Evolutionary conservation across 1,284 basidiomycete species (phyloP).

Genomic region (Boletus semigastroideus): DNA sequence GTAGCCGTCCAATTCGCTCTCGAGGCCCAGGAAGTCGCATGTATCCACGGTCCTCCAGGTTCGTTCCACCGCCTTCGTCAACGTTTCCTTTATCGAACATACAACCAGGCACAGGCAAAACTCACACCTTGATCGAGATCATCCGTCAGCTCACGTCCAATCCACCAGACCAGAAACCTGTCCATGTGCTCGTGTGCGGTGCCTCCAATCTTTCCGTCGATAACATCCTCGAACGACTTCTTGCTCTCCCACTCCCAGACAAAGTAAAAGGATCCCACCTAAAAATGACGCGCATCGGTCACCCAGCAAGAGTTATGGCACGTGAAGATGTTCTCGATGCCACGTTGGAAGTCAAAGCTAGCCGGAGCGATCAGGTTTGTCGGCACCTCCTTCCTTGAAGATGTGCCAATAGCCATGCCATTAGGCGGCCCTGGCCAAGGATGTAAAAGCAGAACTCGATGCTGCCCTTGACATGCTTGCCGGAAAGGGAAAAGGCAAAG

Average conservation of each 20-base stretch:
- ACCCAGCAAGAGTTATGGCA: constrained; percentile 90
- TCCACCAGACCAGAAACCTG: constrained; percentile 43
- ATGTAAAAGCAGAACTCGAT: constrained; percentile 84
- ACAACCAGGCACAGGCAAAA: constrained; percentile 80
- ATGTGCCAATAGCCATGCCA: background rate
- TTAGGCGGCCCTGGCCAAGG: constrained; percentile 75
- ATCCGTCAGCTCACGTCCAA: constrained; percentile 76
- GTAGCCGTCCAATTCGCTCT: constrained; percentile 77
- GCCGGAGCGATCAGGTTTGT: constrained; percentile 69
- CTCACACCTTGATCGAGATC: constrained; percentile 88
- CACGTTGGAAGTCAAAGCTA: constrained; percentile 88
- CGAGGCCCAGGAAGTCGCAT: constrained; percentile 74
- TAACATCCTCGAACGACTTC: constrained; percentile 84
- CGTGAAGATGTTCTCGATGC: constrained; percentile 65
- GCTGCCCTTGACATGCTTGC: constrained; percentile 63
- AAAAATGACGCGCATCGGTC: constrained; percentile 81
- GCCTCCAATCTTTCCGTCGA: constrained; percentile 92
- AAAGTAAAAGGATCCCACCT: constrained; percentile 39
- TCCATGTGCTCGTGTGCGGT: constrained; percentile 80
- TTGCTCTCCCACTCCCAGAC: constrained; percentile 52
- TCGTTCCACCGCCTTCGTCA: background rate
- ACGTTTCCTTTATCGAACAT: constrained; percentile 3
- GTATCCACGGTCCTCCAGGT: constrained; percentile 98
- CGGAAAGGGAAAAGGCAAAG: constrained; percentile 76
- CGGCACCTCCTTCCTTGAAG: background rate